Evolutionary conservation across 805 yeast species (phyloP).

Genomic region (Debaryomyces castellii): DNA sequence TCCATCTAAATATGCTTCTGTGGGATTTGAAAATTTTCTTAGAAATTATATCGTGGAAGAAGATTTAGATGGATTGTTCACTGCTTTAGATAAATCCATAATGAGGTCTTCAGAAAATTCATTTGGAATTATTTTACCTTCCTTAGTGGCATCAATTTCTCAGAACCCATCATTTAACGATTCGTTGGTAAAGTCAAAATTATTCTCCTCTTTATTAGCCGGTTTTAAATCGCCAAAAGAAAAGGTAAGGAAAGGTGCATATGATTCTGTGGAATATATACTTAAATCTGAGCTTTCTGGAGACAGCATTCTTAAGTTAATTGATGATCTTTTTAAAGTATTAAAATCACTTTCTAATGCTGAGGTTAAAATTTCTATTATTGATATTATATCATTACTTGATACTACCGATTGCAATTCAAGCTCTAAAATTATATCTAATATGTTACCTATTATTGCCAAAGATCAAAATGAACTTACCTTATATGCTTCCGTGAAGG

Average conservation of each 20-base stretch:
- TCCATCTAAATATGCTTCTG: constrained; percentile 33
- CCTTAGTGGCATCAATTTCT: constrained; percentile 35
- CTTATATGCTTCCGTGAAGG: constrained; percentile 46
- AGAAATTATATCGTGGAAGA: constrained; percentile 37
- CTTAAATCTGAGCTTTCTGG: constrained; percentile 16
- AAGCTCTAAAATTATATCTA: constrained; percentile 41
- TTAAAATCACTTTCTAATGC: constrained; percentile 57
- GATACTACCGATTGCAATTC: constrained; percentile 19
- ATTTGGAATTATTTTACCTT: constrained; percentile 53
- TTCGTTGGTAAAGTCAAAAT: constrained; percentile 34
- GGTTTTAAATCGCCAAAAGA: constrained; percentile 70
- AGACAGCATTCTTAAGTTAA: constrained; percentile 25
- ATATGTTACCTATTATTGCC: constrained; percentile 50
- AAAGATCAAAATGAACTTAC: constrained; percentile 79
- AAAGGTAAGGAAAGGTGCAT: constrained; percentile 52
- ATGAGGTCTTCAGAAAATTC: constrained; percentile 77
- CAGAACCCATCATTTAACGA: constrained; percentile 40
- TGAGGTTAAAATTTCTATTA: constrained; percentile 62
- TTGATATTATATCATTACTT: constrained; percentile 40
- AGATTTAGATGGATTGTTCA: constrained; percentile 45
- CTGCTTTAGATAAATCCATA: constrained; percentile 70
- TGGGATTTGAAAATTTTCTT: constrained; percentile 45
- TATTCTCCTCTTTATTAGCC: constrained; percentile 24
- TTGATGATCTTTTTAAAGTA: constrained; percentile 55
- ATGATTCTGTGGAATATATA: constrained; percentile 21